Base-by-base conservation (phyloP, 1,139 yeast species). In the Saccharomyces hybrid region DNA sequence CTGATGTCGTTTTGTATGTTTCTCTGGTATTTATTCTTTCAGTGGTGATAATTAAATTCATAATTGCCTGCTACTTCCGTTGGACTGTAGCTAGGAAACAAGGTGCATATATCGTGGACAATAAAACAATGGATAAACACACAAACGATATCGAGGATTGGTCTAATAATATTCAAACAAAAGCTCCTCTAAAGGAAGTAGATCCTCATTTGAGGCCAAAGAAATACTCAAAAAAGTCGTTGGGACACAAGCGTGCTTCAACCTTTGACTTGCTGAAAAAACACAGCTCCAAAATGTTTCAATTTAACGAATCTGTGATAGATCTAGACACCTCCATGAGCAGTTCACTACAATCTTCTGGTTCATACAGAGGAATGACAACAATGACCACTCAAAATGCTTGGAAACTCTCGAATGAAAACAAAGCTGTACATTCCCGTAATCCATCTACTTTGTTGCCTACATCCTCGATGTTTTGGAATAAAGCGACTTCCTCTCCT, bases 41-140 rank as follows among this genome's bases (percentile, higher is more conserved):
- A 1, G 82, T 91, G 55, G 96, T 90, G 29, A 70, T 82, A 46
- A 76, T 78, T 49, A 91, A 90, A 73, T 93, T 93, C 65, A 55
- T 86, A 16, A 77, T 91, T 73, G 98, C 98, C 0, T 84, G 95
- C 70, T 89, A 89, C 70, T 93, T 86, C 75, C 82, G 86, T 61
- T 91, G 97, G 96, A 74, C 82, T 55, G 73, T 91, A 44, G 79
- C 95, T 9, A 81, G 84, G 53, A 77, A 74, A 50, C 97, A 90
- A 73, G 97, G 98, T 59, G 95, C 93, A 2, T 79, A 80, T 55
- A 75, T 75, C 34, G 74, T 84, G 55, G 81, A 81, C 63, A 76
- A 82, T 60, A 78, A 80, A 59, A 73, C 77, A 53, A 73, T 81
- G 70, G 77, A 75, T 44, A 71, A 75, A 55, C 82, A 84, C 68